These are phyloP conservation scores for Pythium apleroticum DNA, from an alignment of 352 stramenopile genomes.

Conservation along the genomic window DNA sequence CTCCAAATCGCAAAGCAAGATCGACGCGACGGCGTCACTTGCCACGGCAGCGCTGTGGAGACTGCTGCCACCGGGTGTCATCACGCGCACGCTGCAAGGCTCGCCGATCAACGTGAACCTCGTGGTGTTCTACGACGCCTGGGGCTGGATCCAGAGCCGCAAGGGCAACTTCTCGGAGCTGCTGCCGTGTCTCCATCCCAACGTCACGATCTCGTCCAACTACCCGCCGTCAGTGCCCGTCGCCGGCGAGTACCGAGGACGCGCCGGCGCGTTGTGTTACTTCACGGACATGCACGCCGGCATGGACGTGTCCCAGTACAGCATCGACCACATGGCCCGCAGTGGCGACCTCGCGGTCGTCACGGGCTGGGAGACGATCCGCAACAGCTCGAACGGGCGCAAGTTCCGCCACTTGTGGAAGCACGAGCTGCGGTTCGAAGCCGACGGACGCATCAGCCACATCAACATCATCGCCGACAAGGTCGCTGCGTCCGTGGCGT, in stretches of 20 bases:
- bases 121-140: slow-evolving; percentile 70
- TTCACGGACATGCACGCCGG: slow-evolving; percentile 67
- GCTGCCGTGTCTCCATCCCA: slow-evolving; percentile 75
- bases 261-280: slow-evolving; percentile 64
- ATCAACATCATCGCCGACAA: slow-evolving; percentile 88
- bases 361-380: slow-evolving; percentile 73
- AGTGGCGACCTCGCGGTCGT: slow-evolving; percentile 75
- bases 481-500: slow-evolving; percentile 71
- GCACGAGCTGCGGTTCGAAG: slow-evolving; percentile 79
- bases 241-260: slow-evolving; percentile 66
- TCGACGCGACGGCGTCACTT: slow-evolving; percentile 15
- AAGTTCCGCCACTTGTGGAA: slow-evolving; percentile 85
- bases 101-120: slow-evolving; percentile 63
- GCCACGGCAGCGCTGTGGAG: slow-evolving; percentile 29
- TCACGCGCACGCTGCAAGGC: slow-evolving; percentile 49
- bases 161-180: slow-evolving; percentile 81
- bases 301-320: slow-evolving; percentile 75
- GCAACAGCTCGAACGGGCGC: slow-evolving; percentile 60
- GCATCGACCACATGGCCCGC: slow-evolving; percentile 64
- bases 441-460: slow-evolving; percentile 76
- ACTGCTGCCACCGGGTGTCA: slow-evolving; percentile 31
- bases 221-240: slow-evolving; percentile 71
- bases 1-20: slow-evolving; percentile 3
- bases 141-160: slow-evolving; percentile 65
- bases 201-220: slow-evolving; percentile 75